Percentiles rank a stretch among this genome's conserved stretches.
Evolutionary conservation across 2,329 filamentous ascomycete species (phyloP).

Genomic region (Colletotrichum horii): DNA sequence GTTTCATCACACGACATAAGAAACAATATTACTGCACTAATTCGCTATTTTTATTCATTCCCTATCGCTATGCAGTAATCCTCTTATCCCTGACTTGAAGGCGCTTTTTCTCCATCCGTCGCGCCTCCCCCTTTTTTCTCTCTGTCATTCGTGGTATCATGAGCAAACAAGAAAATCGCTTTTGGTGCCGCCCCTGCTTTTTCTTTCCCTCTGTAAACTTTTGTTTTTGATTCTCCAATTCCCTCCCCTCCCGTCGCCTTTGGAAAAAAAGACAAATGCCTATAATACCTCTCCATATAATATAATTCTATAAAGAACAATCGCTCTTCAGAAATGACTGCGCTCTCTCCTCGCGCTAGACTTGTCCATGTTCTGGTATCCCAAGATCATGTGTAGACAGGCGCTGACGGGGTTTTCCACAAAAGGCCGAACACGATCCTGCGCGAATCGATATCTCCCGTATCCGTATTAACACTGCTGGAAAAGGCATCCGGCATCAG

Average conservation of each 20-base stretch:
- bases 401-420: background rate
- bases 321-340: background rate
- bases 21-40: background rate
- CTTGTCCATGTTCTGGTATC: background rate
- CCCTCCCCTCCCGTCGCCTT: background rate
- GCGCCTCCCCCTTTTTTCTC: background rate
- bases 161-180: constrained; percentile 19
- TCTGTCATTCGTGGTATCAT: constrained; percentile 17
- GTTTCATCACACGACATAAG: background rate
- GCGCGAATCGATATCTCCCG: background rate
- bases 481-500: background rate
- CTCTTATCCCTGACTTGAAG: background rate
- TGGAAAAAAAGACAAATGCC: background rate
- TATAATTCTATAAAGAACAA: background rate
- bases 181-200: constrained; percentile 12
- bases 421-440: background rate
- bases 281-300: background rate
- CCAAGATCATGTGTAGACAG: background rate
- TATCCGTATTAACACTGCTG: background rate
- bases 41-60: background rate
- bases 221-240: background rate
- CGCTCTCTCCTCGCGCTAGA: background rate
- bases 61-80: background rate
- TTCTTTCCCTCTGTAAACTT: background rate
- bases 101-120: background rate